phyloP scores from a whole-genome alignment of 495 filamentous ascomycete genomes.

The Penicillium steckii region DNA sequence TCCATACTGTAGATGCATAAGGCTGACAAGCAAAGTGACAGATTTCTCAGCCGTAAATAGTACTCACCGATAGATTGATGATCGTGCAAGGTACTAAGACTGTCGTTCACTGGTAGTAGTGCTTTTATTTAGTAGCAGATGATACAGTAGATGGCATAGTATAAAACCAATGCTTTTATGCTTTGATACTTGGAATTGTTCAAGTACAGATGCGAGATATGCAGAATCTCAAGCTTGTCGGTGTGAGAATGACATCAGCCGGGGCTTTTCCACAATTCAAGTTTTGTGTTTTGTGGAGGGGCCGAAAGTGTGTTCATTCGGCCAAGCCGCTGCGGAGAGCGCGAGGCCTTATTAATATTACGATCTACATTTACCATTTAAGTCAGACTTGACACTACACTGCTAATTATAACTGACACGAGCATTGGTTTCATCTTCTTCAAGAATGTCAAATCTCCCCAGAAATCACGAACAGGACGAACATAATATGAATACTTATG shows the following conservation, averaged over 20 bases:
- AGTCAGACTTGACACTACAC: not conserved
- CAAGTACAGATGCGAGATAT: too few relatives aligned
- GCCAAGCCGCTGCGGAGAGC: constrained; percentile 1
- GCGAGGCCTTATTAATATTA: not conserved
- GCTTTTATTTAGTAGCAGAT: too few relatives aligned
- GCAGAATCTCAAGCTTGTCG: too few relatives aligned
- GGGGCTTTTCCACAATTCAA: not conserved
- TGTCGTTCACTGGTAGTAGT: too few relatives aligned
- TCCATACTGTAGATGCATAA: too few relatives aligned
- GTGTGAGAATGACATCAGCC: not conserved
- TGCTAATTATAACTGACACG: not conserved
- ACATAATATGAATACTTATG: not conserved
- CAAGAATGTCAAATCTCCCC: not conserved
- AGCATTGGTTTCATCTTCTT: not conserved
- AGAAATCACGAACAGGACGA: not conserved
- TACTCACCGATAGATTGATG: too few relatives aligned
- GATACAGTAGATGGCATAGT: too few relatives aligned
- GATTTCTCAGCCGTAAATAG: too few relatives aligned
- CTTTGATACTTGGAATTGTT: too few relatives aligned
- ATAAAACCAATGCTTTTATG: too few relatives aligned
- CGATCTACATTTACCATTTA: not conserved
- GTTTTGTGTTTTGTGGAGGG: not conserved
- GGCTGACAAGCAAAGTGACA: too few relatives aligned
- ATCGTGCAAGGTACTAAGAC: too few relatives aligned
- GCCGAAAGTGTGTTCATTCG: not conserved